Evolutionary conservation across 2,329 filamentous ascomycete species (phyloP).

Genomic region (Colletotrichum cordylinicola): DNA sequence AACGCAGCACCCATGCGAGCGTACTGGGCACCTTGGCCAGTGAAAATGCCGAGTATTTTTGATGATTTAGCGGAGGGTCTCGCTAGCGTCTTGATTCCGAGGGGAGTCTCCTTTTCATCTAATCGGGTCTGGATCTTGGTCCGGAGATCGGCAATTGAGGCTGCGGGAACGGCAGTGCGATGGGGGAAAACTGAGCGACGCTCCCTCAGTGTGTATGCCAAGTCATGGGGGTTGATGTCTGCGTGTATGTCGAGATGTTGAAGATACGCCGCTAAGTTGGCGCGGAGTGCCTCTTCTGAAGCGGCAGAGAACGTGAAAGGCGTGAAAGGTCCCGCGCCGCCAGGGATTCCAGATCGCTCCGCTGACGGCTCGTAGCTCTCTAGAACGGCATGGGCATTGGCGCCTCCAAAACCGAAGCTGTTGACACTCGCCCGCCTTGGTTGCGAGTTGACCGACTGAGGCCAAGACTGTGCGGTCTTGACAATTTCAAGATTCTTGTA

Average conservation of each 20-base stretch:
- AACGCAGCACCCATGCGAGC: conserved; percentile 27
- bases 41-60: conserved; percentile 30
- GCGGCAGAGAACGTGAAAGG: conserved; percentile 21
- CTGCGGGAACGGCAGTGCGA: conserved; percentile 8
- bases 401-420: conserved; percentile 51
- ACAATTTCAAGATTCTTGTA: conserved; percentile 23
- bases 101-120: conserved; percentile 1
- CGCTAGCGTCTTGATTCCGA: not conserved
- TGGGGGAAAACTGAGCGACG: not conserved
- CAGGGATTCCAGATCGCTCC: not conserved
- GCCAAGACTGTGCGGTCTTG: conserved; percentile 21
- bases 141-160: not conserved
- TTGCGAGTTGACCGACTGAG: not conserved
- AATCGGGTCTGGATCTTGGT: not conserved
- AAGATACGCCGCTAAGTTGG: conserved; percentile 8
- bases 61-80: conserved; percentile 24
- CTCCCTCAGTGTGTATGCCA: not conserved
- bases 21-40: conserved; percentile 38
- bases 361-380: not conserved
- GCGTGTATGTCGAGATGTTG: conserved; percentile 22
- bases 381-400: conserved; percentile 48
- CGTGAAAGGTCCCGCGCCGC: not conserved
- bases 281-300: conserved; percentile 26
- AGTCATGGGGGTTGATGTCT: not conserved
- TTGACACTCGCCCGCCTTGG: conserved; percentile 23